phyloP scores from a whole-genome alignment of 2,329 filamentous ascomycete species.

The Biscogniauxia mediterranea region DNA sequence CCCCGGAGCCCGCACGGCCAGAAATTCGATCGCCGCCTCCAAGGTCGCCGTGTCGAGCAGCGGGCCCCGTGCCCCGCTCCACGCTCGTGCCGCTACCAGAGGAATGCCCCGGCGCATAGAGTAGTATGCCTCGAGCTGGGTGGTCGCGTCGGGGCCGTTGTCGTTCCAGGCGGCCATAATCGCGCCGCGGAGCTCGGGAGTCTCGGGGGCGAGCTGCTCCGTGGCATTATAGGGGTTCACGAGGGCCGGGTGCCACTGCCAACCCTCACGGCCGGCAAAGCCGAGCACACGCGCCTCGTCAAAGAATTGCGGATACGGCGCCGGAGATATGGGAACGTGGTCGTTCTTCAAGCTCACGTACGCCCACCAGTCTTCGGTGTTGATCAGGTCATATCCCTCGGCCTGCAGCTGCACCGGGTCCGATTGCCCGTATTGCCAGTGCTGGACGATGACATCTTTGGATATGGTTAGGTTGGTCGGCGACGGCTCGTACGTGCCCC shows the following conservation, averaged over 20 bases:
- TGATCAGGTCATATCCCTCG: constrained; percentile 40
- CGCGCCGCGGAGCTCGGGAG: constrained; percentile 34
- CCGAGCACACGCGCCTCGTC: constrained; percentile 42
- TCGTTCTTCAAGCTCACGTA: constrained; percentile 56
- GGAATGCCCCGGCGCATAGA: constrained; percentile 45
- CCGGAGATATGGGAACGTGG: constrained; percentile 44
- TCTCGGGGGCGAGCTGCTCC: constrained; percentile 34
- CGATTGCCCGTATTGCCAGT: constrained; percentile 49
- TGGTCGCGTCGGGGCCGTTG: constrained; percentile 46
- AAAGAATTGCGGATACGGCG: constrained; percentile 46
- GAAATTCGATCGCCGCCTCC: constrained; percentile 35
- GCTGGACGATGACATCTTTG: constrained; percentile 41
- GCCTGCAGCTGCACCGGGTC: constrained; percentile 40
- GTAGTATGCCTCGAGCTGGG: constrained; percentile 47
- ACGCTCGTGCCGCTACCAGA: constrained; percentile 40
- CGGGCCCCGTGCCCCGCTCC: constrained; percentile 39
- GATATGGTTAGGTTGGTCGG: constrained; percentile 35
- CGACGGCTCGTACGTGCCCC: constrained; percentile 49
- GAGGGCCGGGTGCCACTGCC: constrained; percentile 46
- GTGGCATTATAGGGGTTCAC: constrained; percentile 43
- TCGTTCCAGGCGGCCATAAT: constrained; percentile 48
- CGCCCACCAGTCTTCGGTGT: constrained; percentile 51
- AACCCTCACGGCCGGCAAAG: constrained; percentile 40
- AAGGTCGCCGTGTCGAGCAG: constrained; percentile 29
- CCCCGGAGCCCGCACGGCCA: constrained; percentile 38